phyloP scores from a whole-genome alignment of 495 filamentous ascomycete species.

The Penicillium steckii region DNA sequence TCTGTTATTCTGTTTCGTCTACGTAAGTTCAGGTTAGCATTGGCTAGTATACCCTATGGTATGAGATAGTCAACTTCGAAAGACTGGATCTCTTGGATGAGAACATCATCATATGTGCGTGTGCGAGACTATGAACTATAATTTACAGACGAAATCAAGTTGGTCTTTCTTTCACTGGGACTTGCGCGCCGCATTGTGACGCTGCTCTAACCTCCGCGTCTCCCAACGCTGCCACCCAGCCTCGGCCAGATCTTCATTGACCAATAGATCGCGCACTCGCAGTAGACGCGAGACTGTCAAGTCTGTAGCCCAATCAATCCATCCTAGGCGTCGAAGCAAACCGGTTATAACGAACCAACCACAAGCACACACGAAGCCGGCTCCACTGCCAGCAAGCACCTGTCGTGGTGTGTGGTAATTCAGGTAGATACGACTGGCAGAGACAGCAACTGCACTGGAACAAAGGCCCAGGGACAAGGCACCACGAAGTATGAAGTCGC shows the following conservation, averaged over 20 bases:
- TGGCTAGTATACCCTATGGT: no score
- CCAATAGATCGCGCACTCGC: conserved; percentile 77
- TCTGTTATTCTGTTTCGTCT: no score
- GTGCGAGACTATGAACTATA: no score
- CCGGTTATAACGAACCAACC: conserved; percentile 76
- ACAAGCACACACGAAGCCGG: conserved; percentile 69
- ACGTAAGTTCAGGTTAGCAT: no score
- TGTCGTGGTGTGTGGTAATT: conserved; percentile 90
- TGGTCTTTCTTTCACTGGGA: conserved; percentile 28
- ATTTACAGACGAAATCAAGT: no score
- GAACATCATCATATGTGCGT: no score
- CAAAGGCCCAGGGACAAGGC: conserved; percentile 57
- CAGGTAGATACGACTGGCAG: conserved; percentile 81
- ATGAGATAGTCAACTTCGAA: no score
- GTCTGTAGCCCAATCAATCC: conserved; percentile 73
- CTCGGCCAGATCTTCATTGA: conserved; percentile 87
- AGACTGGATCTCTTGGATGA: no score
- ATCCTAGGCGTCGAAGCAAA: conserved; percentile 56
- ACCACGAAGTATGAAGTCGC: conserved; percentile 56
- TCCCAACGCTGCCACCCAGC: conserved; percentile 95
- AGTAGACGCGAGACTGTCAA: conserved; percentile 60
- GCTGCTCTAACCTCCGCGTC: conserved; percentile 40
- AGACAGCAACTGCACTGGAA: conserved; percentile 64
- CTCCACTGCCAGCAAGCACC: conserved; percentile 74
- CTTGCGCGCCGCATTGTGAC: conserved; percentile 28